Evolutionary conservation across 495 filamentous ascomycete species (phyloP).

Genomic region (Bacidia rubella): DNA sequence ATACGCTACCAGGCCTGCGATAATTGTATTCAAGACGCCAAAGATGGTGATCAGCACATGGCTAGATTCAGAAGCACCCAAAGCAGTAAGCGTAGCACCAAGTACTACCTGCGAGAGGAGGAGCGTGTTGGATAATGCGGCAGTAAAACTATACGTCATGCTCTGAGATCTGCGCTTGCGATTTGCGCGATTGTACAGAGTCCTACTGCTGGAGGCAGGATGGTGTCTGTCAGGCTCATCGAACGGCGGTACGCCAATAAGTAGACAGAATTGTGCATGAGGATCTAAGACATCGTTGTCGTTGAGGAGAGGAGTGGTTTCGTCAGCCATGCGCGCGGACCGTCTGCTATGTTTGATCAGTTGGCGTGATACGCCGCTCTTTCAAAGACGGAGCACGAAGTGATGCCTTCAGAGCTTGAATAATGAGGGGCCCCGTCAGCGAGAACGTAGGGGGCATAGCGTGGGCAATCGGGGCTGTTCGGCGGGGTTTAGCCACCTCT

Average conservation of each 20-base stretch:
- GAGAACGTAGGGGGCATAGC: not conserved
- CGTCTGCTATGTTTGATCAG: not conserved
- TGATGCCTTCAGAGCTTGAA: too few species aligned
- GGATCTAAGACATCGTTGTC: not conserved
- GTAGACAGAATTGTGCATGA: not conserved
- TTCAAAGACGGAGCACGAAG: not conserved
- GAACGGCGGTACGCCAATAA: not conserved
- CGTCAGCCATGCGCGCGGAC: not conserved
- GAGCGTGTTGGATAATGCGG: not conserved
- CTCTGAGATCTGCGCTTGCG: not conserved
- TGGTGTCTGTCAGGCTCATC: not conserved
- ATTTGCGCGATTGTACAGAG: not conserved
- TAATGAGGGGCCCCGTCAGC: not conserved
- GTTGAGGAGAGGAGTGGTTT: not conserved
- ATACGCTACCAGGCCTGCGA: conserved; percentile 49
- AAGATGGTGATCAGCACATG: conserved; percentile 45
- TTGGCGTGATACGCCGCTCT: not conserved
- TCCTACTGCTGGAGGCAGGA: not conserved
- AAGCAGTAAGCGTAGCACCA: conserved; percentile 46
- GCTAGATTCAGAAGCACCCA: conserved; percentile 44
- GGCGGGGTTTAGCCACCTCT: too few species aligned
- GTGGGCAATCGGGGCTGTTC: not conserved
- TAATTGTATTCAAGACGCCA: conserved; percentile 51
- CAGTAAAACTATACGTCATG: not conserved
- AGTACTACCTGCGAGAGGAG: conserved; percentile 39